phyloP scores from a whole-genome alignment of 441 rosid species.

The Bruguiera hainesii region DNA sequence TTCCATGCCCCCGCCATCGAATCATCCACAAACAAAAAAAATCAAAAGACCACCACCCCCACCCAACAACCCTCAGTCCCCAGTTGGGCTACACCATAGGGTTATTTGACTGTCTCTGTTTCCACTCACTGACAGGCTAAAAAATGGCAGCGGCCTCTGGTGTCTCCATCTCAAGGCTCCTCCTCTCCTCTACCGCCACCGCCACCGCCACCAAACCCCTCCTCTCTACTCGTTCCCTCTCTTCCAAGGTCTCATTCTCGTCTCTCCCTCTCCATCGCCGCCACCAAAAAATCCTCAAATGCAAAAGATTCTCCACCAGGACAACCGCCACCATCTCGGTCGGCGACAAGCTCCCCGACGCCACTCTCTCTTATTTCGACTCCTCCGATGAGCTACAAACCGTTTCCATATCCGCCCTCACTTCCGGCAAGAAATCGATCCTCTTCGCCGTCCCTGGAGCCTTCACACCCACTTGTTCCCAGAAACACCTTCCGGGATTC shows the following conservation, averaged over 20 bases:
- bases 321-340: slow-evolving; percentile 48
- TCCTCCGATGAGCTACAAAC: slow-evolving; percentile 67
- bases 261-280: slow-evolving; percentile 21
- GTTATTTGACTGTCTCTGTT: neutral
- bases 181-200: slow-evolving; percentile 37
- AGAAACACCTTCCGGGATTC: slow-evolving; percentile 88
- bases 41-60: too few relatives aligned
- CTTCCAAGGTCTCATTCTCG: slow-evolving; percentile 33
- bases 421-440: slow-evolving; percentile 66
- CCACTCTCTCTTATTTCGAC: slow-evolving; percentile 82
- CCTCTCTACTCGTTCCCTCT: slow-evolving; percentile 29
- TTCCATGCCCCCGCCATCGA: too few relatives aligned
- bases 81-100: too few relatives aligned
- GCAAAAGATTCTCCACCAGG: slow-evolving; percentile 30
- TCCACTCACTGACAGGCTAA: neutral
- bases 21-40: too few relatives aligned
- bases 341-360: slow-evolving; percentile 76
- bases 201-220: slow-evolving; percentile 23
- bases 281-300: slow-evolving; percentile 25
- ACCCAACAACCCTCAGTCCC: too few relatives aligned
- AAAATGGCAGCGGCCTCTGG: slow-evolving; percentile 41
- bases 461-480: slow-evolving; percentile 88
- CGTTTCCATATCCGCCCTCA: slow-evolving; percentile 61
- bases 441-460: slow-evolving; percentile 92
- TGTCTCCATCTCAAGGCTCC: slow-evolving; percentile 53